A percentile compares a stretch with the other conserved stretches of the same genome.
These are phyloP conservation scores for Colletotrichum paranaense DNA, from an alignment of 2,329 filamentous ascomycete genomes.

Conservation along the genomic window DNA sequence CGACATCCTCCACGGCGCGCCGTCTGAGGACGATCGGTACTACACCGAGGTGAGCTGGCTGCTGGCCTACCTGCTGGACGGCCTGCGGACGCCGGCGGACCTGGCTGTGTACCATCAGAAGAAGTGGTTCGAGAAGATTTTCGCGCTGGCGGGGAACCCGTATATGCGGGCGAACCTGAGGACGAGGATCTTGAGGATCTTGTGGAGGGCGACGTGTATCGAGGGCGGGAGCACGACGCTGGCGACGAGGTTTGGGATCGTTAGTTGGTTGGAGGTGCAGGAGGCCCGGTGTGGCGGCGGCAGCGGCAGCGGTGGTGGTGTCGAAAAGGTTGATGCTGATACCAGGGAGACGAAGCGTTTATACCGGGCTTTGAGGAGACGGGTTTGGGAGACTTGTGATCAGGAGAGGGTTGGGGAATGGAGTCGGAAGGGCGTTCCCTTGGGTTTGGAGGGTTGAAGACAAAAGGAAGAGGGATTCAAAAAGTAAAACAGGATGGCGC, in stretches of 20 bases:
- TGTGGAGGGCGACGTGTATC: constrained; percentile 76
- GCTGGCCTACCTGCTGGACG: constrained; percentile 75
- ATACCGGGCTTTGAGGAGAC: constrained; percentile 64
- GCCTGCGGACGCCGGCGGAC: constrained; percentile 69
- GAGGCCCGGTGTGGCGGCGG: constrained; percentile 53
- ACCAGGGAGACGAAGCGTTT: constrained; percentile 57
- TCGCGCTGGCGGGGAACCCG: constrained; percentile 76
- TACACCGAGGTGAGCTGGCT: constrained; percentile 82
- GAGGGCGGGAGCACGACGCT: constrained; percentile 83
- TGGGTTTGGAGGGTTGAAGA: constrained; percentile 17
- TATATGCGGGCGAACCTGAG: constrained; percentile 70
- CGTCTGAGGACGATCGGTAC: constrained; percentile 78
- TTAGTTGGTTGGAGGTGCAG: constrained; percentile 80
- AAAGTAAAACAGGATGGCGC: neutral
- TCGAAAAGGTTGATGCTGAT: neutral
- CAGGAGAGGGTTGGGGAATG: constrained; percentile 72
- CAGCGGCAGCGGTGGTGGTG: constrained; percentile 10
- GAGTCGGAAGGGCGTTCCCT: constrained; percentile 64
- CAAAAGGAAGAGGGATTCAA: neutral
- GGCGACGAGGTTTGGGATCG: constrained; percentile 78
- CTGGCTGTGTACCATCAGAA: constrained; percentile 70
- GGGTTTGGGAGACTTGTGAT: constrained; percentile 75
- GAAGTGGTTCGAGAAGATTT: constrained; percentile 79
- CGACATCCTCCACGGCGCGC: constrained; percentile 71
- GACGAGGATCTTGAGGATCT: constrained; percentile 68